Percentiles rank a stretch among this genome's conserved stretches.
Conservation (phyloP, 1,284 basidiomycete genomes). For the Calocybe gambosa region DNA sequence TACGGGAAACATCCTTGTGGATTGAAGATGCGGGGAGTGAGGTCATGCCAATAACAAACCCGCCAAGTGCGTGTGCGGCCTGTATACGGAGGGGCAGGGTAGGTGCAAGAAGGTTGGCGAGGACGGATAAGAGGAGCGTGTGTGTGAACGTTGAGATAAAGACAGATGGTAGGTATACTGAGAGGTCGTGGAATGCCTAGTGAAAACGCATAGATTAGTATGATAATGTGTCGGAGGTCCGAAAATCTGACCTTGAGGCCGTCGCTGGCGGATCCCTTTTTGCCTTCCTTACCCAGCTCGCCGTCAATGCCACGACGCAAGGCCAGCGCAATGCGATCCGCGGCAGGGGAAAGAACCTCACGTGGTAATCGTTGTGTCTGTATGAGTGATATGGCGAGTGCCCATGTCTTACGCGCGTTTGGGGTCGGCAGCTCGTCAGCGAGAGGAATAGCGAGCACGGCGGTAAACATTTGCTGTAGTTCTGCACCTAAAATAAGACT, state of each 20-base stretch:
- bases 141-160: constrained; percentile 58
- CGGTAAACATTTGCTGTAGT: constrained; percentile 51
- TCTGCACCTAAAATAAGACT: constrained; percentile 42
- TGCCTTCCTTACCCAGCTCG: constrained; percentile 78
- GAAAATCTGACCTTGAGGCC: constrained; percentile 55
- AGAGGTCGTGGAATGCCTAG: constrained; percentile 69
- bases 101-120: constrained; percentile 56
- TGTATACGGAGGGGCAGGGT: constrained; percentile 56
- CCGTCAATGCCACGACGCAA: constrained; percentile 73
- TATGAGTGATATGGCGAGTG: constrained; percentile 65
- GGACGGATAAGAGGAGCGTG: constrained; percentile 51
- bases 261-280: constrained; percentile 71
- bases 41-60: constrained; percentile 49
- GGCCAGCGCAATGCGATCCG: constrained; percentile 60
- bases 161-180: constrained; percentile 49
- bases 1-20: constrained; percentile 47
- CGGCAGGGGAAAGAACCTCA: constrained; percentile 50
- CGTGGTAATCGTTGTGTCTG: constrained; percentile 63
- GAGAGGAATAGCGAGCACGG: constrained; percentile 63
- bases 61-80: constrained; percentile 68
- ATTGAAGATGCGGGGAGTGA: constrained; percentile 38
- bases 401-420: constrained; percentile 77
- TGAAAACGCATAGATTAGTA: constrained; percentile 10
- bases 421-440: constrained; percentile 63
- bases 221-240: constrained; percentile 10